Base-by-base conservation (phyloP, 345 rosid species). In the Linum tenue region DNA sequence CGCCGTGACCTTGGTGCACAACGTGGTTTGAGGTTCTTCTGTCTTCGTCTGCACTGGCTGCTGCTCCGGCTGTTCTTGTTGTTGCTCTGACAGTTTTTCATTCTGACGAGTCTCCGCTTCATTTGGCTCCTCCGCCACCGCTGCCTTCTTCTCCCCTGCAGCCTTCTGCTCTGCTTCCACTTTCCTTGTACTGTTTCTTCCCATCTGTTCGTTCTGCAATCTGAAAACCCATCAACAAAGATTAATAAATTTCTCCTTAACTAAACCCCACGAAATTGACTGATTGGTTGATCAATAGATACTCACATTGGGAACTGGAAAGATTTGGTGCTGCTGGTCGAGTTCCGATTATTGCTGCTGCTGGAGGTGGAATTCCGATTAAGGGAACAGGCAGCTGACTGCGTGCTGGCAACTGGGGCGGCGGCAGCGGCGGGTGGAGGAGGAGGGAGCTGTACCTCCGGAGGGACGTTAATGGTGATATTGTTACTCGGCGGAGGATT, bases 221-320 rank as follows among this genome's bases (percentile, higher is more conserved):
- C 53, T 48, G 12, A 48, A 48, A 48, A 1, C 9, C 9, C 50
- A 43, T 4, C 6, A 9, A 2, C 53, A 48, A 9, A 3, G 14
- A 9, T 15, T 15, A 48, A 48, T 9, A 9, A 5, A 44, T 44
- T 44, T 44, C 7, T 9, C 12, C 7, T 7, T 44, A 7, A 7
- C 7, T 44, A 2, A 7, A 10, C 14, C 14, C 12, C 12, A 44
- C 12, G 10, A 48, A 48, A 6, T 9, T 2, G 14, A 9, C 2
- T 1, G 3, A 48, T 7, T 41, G 44, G 9, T 41, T 41, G 9
- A 4, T 4, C 9, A 41, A 41, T 41, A 41, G 6, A 41, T 48
- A 68, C 95, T 82, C 77, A 94, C 97, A 79, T 2, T 15, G 86
- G 96, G 75, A 88, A 94, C 7, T 79, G 86, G 67, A 90, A 88